Conservation (phyloP, 805 yeast genomes). For the Candida ficus region DNA sequence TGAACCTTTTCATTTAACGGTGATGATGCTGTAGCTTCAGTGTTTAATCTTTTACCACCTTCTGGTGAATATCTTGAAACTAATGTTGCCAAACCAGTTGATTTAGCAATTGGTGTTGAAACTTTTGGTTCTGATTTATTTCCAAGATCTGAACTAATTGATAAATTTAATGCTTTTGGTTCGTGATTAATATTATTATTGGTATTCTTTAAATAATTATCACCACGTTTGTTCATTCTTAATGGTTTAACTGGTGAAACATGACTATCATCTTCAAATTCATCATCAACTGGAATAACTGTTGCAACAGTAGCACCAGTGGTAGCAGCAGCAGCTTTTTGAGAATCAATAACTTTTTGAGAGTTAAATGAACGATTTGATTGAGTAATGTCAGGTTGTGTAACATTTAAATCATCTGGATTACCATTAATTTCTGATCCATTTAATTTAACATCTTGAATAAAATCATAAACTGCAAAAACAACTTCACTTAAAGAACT, state of each 20-base stretch:
- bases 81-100: constrained; percentile 13
- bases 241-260: constrained; percentile 60
- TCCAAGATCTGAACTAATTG: constrained; percentile 16
- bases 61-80: constrained; percentile 17
- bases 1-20: constrained; percentile 3
- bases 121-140: constrained; percentile 5
- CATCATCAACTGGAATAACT: neutral
- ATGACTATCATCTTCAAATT: constrained; percentile 6
- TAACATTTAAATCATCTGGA: neutral
- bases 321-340: too few relatives aligned
- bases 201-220: constrained; percentile 14
- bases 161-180: constrained; percentile 16
- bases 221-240: constrained; percentile 56
- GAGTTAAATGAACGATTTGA: constrained; percentile 8
- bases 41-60: neutral
- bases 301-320: too few relatives aligned
- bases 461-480: constrained; percentile 57
- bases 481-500: constrained; percentile 72
- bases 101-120: constrained; percentile 10
- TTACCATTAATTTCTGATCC: neutral
- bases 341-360: neutral
- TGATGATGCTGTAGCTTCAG: neutral
- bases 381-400: neutral
- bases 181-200: constrained; percentile 11
- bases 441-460: constrained; percentile 46